A percentile compares a stretch with the other conserved stretches of the same genome.
phyloP scores from a whole-genome alignment of 768 basidiomycete species.

The Boletus pseudo-olivaceus region DNA sequence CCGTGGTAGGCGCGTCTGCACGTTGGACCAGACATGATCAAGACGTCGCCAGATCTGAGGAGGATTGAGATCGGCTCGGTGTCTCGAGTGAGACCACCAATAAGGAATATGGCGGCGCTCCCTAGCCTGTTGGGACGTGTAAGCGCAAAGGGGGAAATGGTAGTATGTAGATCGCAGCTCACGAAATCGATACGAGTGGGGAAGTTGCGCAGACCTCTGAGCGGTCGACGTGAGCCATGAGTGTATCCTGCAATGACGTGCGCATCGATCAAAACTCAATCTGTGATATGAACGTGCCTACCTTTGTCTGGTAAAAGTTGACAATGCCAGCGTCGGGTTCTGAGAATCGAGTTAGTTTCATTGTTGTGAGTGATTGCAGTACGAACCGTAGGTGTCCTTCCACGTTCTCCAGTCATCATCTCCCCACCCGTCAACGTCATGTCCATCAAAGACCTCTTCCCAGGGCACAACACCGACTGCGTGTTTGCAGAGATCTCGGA shows the following conservation, averaged over 20 bases:
- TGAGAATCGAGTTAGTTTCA: constrained; percentile 26
- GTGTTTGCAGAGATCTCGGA: constrained; percentile 57
- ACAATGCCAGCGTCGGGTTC: constrained; percentile 96
- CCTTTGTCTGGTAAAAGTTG: constrained; percentile 88
- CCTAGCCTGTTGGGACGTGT: constrained; percentile 58
- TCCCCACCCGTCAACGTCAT: constrained; percentile 46
- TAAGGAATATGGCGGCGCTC: constrained; percentile 84
- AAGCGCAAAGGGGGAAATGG: background rate
- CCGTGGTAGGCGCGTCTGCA: constrained; percentile 93
- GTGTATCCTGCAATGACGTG: constrained; percentile 54
- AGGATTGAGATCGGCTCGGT: constrained; percentile 75
- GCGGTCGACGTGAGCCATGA: constrained; percentile 98
- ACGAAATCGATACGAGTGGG: constrained; percentile 94
- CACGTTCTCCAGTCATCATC: constrained; percentile 68
- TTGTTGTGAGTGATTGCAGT: constrained; percentile 2
- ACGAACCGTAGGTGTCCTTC: constrained; percentile 74
- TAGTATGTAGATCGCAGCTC: constrained; percentile 25
- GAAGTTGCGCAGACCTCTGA: constrained; percentile 92
- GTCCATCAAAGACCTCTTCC: constrained; percentile 52
- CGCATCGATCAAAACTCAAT: background rate
- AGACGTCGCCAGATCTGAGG: constrained; percentile 84
- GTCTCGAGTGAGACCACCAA: constrained; percentile 80
- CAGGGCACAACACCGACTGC: constrained; percentile 69
- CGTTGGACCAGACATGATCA: constrained; percentile 88
- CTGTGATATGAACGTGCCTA: constrained; percentile 12